Base-by-base conservation (phyloP, 192 early-diverging fungal genomes). In the Rhizophlyctis rosea region DNA sequence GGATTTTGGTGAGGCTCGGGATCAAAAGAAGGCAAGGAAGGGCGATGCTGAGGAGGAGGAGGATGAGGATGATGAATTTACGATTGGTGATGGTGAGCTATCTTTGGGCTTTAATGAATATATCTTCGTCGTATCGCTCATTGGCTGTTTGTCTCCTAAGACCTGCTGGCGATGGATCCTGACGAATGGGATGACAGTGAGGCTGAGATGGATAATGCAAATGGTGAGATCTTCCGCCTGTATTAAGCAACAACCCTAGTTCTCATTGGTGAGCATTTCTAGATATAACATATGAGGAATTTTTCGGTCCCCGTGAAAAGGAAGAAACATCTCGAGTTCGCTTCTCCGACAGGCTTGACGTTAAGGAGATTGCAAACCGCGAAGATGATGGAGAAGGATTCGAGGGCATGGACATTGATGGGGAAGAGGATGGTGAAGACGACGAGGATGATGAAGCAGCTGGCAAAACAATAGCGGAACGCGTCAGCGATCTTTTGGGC, bases 221-320 rank as follows among this genome's bases (percentile, higher is more conserved):
- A 74, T 23, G 84, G 81, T 62, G 51, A 21, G 48, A 50, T 62
- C 13, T 54, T 49, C 2, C 28, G 29, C 9, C 23, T 34, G 24
- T 69, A 31, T 5, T 56, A 11, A 35, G 4, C 24, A 0, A 0
- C 16, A 16, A 1, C 34, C 16, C 0, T 1, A 34, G 32, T 28
- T 34, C 1, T 54, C 16, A 16, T 54, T 1, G 21, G 0, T 14
- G 16, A 14, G 18, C 27, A 54, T 21, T 34, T 61, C 21, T 71
- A 91, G 92, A 93, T 47, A 84, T 95, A 62, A 74, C 54, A 66
- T 98, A 89, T 65, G 74, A 76, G 0, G 93, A 95, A 71, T 98
- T 95, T 69, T 96, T 94, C 68, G 82, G 73, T 39, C 81, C 91
- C 4, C 87, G 82, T 21, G 75, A 69, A 44, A 76, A 72, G 18